These are phyloP conservation scores for Acacia concinna DNA, from an alignment of 331 rosid species.

Conservation along the genomic window DNA sequence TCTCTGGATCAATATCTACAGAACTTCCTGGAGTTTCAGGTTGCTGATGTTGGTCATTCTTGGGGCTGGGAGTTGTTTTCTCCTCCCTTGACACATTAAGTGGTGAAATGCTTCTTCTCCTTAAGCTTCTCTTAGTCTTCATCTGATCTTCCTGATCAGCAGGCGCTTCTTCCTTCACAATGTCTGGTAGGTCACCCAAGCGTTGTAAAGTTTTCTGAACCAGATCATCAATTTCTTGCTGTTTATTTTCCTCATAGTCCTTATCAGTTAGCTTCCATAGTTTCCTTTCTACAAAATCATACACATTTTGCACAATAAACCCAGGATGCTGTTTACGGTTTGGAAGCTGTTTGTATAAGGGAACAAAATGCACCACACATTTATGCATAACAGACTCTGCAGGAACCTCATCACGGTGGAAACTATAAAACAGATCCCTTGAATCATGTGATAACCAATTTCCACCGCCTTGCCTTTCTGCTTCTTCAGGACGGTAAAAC, in stretches of 20 bases:
- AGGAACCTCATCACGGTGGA: constrained; percentile 93
- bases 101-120: constrained; percentile 65
- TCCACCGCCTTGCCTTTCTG: constrained; percentile 80
- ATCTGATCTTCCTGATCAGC: constrained; percentile 58
- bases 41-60: constrained; percentile 51
- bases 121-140: constrained; percentile 52
- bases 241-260: constrained; percentile 73
- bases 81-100: constrained; percentile 69
- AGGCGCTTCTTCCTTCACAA: constrained; percentile 59
- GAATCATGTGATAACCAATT: constrained; percentile 85
- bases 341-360: constrained; percentile 81
- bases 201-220: constrained; percentile 76
- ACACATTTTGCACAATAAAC: constrained; percentile 85
- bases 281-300: constrained; percentile 73
- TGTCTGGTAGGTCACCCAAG: constrained; percentile 71
- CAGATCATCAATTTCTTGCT: constrained; percentile 80
- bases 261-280: constrained; percentile 88
- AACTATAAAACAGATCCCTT: constrained; percentile 91
- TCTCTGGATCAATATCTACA: constrained; percentile 47
- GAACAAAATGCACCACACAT: constrained; percentile 93
- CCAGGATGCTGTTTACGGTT: constrained; percentile 88
- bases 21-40: constrained; percentile 74
- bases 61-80: constrained; percentile 38
- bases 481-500: constrained; percentile 99
- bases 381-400: constrained; percentile 97